Conservation (phyloP, 768 basidiomycete species). For the Termitomyces sp. region DNA sequence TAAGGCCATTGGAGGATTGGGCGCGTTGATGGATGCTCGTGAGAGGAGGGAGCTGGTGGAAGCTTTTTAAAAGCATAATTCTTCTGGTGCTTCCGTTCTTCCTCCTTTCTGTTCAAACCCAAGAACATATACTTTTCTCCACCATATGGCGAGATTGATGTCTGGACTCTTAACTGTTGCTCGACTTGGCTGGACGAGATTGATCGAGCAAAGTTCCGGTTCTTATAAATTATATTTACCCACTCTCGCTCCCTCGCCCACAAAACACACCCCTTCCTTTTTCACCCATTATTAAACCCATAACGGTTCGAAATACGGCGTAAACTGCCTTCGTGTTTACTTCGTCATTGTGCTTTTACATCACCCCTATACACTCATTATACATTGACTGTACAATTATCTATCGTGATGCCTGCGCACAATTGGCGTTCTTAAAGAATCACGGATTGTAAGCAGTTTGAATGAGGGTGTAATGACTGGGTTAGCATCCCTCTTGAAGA, state of each 20-base stretch:
- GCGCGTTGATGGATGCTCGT: conserved; percentile 76
- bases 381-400: conserved; percentile 8
- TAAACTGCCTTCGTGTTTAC: conserved; percentile 17
- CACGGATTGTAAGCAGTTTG: background rate
- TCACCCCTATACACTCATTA: conserved; percentile 24
- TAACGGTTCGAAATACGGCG: conserved; percentile 9
- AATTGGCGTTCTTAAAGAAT: background rate
- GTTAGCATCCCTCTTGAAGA: background rate
- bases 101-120: conserved; percentile 15
- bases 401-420: background rate
- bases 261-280: conserved; percentile 5
- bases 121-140: background rate
- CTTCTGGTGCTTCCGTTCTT: conserved; percentile 18
- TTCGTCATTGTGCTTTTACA: conserved; percentile 20
- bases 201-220: conserved; percentile 15
- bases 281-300: conserved; percentile 13
- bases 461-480: background rate
- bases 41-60: conserved; percentile 77
- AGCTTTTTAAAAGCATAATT: conserved; percentile 48
- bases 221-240: conserved; percentile 15
- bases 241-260: conserved; percentile 12
- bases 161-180: conserved; percentile 15
- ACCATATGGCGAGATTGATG: conserved; percentile 14
- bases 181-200: conserved; percentile 20
- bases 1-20: conserved; percentile 80